A percentile compares a stretch with the other conserved stretches of the same genome.
Conservation (phyloP, 2,329 filamentous ascomycete genomes). For the Cercospora nicotianae region DNA sequence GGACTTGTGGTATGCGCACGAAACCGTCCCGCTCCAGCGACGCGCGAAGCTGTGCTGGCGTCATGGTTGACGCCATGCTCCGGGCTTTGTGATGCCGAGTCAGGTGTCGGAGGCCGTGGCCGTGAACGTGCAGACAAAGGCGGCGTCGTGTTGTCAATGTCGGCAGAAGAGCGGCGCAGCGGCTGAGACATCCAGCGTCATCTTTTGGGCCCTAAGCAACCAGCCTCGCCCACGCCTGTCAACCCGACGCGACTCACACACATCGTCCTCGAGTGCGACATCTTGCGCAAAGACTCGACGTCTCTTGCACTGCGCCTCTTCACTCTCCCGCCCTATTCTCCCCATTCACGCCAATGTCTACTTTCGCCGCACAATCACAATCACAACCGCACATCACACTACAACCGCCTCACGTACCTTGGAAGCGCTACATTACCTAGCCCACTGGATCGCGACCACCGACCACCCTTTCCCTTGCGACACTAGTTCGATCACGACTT, state of each 20-base stretch:
- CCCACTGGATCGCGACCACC: slow-evolving; percentile 6
- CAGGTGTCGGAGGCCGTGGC: background rate
- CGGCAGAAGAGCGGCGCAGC: background rate
- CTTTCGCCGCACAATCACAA: slow-evolving; percentile 20
- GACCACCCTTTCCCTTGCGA: slow-evolving; percentile 14
- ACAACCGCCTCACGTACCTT: slow-evolving; percentile 27
- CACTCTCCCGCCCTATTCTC: background rate
- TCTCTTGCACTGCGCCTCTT: slow-evolving; percentile 2
- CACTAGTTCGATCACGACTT: slow-evolving; percentile 9
- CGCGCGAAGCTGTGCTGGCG: slow-evolving; percentile 43
- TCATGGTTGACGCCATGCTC: slow-evolving; percentile 19
- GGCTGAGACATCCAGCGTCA: slow-evolving; percentile 1
- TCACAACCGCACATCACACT: slow-evolving; percentile 18
- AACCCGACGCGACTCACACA: background rate
- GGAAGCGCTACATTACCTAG: slow-evolving; percentile 24
- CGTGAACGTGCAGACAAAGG: slow-evolving; percentile 6
- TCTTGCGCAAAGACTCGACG: slow-evolving; percentile 3
- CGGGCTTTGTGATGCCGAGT: slow-evolving; percentile 13
- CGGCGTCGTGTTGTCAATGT: background rate
- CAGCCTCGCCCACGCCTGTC: background rate
- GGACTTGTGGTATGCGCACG: slow-evolving; percentile 67
- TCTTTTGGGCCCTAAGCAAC: background rate
- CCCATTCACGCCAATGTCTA: slow-evolving; percentile 31
- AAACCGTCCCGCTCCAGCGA: slow-evolving; percentile 71
- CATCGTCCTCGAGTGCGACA: background rate